Percentiles rank a stretch among this genome's conserved stretches.
These are phyloP conservation scores for Silybum marianum DNA, from an alignment of 129 eudicot species.

Conservation along the genomic window DNA sequence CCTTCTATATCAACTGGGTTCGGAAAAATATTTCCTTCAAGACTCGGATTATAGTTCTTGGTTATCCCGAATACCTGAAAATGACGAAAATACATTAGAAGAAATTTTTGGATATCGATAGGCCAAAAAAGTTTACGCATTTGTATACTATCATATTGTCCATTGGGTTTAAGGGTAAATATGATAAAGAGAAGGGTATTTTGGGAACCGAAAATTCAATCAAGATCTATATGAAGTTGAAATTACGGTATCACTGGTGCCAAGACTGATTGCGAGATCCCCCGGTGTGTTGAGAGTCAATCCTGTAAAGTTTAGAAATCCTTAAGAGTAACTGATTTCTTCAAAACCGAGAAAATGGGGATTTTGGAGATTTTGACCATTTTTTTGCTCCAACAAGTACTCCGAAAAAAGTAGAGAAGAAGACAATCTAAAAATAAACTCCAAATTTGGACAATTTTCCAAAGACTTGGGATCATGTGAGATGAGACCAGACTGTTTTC, in stretches of 20 bases:
- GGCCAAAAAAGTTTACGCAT: too few relatives aligned
- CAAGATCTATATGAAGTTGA: neutral
- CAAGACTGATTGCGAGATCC: slow-evolving; percentile 96
- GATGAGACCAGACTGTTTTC: too few relatives aligned
- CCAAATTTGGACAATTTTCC: too few relatives aligned
- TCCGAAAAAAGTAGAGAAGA: too few relatives aligned
- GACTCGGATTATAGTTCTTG: slow-evolving; percentile 48
- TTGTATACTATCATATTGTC: too few relatives aligned
- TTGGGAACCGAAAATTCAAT: neutral
- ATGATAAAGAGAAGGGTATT: slow-evolving; percentile 30
- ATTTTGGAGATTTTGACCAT: neutral
- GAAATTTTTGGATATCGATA: neutral
- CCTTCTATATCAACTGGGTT: too few relatives aligned
- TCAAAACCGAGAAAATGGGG: neutral
- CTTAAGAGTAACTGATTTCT: neutral
- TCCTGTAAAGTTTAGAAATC: slow-evolving; percentile 41
- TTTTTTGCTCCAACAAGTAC: too few relatives aligned
- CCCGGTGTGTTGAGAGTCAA: slow-evolving; percentile 93
- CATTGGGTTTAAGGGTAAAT: neutral
- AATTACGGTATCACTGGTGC: slow-evolving; percentile 97
- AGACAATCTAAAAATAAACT: too few relatives aligned
- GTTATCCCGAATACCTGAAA: slow-evolving; percentile 68
- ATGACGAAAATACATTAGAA: too few relatives aligned
- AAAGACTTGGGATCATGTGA: too few relatives aligned
- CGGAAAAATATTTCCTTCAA: slow-evolving; percentile 53